Evolutionary conservation across 768 basidiomycete genomes (phyloP), one percentile per base, ranked within the genome.

Genomic region (Sistotremastrum niveocremeum): DNA sequence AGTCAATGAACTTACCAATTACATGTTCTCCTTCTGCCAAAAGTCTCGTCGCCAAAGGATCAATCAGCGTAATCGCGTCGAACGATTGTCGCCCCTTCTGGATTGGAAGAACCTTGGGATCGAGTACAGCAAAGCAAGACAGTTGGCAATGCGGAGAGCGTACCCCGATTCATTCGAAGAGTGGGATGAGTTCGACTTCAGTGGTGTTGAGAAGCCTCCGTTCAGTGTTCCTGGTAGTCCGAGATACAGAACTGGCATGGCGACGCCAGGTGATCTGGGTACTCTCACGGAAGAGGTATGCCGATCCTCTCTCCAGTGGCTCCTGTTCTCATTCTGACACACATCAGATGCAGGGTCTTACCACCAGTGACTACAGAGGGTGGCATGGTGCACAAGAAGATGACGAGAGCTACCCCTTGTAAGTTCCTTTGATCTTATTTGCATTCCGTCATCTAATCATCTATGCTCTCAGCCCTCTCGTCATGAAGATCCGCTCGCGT

Each of bases 101-200:
- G 95, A 99, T 62, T 98, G 95, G 95, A 99, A 99, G 70, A 89
- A 89, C 58, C 69, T 99, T 32, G 95, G 95, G 2, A 76, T 98
- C 51, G 95, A 99, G 63, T 99, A 99, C 63, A 81, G 83, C 62
- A 99, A 97, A 69, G 85, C 89, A 29, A 70, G 95, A 37, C 91
- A 94, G 64, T 68, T 97, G 44, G 88, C 89, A 11, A 70, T 99
- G 49, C 70, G 94, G 53, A 71, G 94, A 34, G 95, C 94, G 10
- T 98, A 99, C 60, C 95, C 95, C 2, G 91, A 97, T 53, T 80
- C 84, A 46, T 97, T 95, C 68, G 76, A 71, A 50, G 70, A 71
- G 42, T 42, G 12, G 56, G 53, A 7, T 60, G 58, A 67, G 47
- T 72, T 75, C 54, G 72, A 68, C 51, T 81, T 81, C 51, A 68